These are phyloP conservation scores for Zygosaccharomyces bisporus DNA, from an alignment of 805 yeast species.

Conservation along the genomic window DNA sequence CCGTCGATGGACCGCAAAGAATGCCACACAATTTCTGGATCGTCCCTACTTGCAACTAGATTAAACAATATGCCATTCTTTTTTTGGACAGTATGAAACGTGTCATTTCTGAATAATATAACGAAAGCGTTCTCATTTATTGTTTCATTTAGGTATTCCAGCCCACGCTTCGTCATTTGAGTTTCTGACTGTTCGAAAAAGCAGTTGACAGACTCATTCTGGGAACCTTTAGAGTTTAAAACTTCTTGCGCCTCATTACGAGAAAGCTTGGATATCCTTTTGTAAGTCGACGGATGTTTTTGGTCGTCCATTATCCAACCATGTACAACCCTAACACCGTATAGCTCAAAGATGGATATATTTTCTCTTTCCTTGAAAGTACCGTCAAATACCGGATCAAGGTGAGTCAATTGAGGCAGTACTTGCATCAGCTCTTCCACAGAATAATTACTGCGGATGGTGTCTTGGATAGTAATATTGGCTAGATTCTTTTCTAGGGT, in stretches of 20 bases:
- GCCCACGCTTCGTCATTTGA: slow-evolving; percentile 71
- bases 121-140: slow-evolving; percentile 53
- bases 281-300: slow-evolving; percentile 32
- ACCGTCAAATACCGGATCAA: slow-evolving; percentile 69
- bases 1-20: slow-evolving; percentile 66
- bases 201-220: slow-evolving; percentile 37
- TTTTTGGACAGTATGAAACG: slow-evolving; percentile 68
- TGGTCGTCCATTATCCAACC: slow-evolving; percentile 70
- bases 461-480: slow-evolving; percentile 39
- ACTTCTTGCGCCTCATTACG: slow-evolving; percentile 59
- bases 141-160: slow-evolving; percentile 42
- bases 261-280: slow-evolving; percentile 41
- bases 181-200: slow-evolving; percentile 63
- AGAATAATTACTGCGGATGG: slow-evolving; percentile 30
- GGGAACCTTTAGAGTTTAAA: slow-evolving; percentile 32
- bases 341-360: slow-evolving; percentile 52
- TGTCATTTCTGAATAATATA: slow-evolving; percentile 85
- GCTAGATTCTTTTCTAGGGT: slow-evolving; percentile 1
- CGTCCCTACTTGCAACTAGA: slow-evolving; percentile 61
- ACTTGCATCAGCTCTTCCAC: slow-evolving; percentile 45
- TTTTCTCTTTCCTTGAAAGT: slow-evolving; percentile 52
- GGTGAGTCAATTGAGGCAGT: slow-evolving; percentile 60
- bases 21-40: slow-evolving; percentile 75
- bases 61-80: slow-evolving; percentile 50
- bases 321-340: slow-evolving; percentile 62